Evolutionary conservation across 2,329 filamentous ascomycete genomes (phyloP), one percentile per base, ranked within the genome.

Genomic region (Fusarium sp.): DNA sequence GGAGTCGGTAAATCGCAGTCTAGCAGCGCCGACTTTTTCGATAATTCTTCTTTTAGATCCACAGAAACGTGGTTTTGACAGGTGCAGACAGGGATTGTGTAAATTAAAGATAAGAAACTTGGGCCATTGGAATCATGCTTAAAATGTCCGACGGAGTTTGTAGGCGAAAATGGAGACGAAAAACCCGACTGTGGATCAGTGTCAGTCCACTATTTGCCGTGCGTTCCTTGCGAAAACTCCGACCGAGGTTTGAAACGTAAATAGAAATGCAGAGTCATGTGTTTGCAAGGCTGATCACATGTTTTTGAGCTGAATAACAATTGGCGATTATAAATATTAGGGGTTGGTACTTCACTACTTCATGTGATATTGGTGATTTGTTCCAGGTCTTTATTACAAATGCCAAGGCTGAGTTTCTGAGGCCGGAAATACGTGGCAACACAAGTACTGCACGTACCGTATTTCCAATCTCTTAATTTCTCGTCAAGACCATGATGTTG

Each of bases 81-180:
- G 61, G 23, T 37, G 15, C 27, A 27, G 35, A 27, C 53, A 33
- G 38, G 42, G 42, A 26, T 38, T 5, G 11, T 18, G 17, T 12
- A 38, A 46, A 42, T 49, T 49, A 38, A n/a, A 49, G 35, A 33
- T 61, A 23, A 42, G 14, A 48, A 27, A 41, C 13, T 38, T 33
- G 30, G 50, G 27, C 15, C 14, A 8, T 18, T 38, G 12, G 6
- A 32, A 41, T 32, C 44, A 62, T 54, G 20, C 50, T 68, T 44
- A 52, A 64, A 68, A 69, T 69, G 41, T 52, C 58, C 65, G 64
- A 64, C 65, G 65, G 65, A 27, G 46, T 69, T 69, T 64, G 48
- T 27, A 20, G 42, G 32, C 11, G 20, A 26, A 12, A 32, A 54
- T 17, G 37, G 38, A 27, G 27, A n/a, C 40, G 42, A 27, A 44